phyloP scores from a whole-genome alignment of 345 rosid genomes.

The Rhodomyrtus tomentosa region DNA sequence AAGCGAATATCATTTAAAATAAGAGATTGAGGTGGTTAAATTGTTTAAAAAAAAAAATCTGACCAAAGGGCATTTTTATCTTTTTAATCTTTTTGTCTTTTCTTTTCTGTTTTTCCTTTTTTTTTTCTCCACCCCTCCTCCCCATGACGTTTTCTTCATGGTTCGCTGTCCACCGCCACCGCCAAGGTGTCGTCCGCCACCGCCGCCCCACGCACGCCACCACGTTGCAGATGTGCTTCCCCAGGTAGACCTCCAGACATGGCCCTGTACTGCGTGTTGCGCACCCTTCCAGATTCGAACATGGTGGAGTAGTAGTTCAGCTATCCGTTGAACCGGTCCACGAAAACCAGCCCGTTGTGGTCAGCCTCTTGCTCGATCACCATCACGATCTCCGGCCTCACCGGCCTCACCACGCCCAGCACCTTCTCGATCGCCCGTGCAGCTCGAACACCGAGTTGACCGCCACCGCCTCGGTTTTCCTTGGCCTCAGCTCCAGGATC shows the following conservation, averaged over 20 bases:
- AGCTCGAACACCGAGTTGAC: slow-evolving; percentile 81
- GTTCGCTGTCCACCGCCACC: too few species aligned
- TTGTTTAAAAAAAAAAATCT: too few species aligned
- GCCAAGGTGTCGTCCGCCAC: too few species aligned
- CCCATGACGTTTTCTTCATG: too few species aligned
- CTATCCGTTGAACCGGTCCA: slow-evolving; percentile 79
- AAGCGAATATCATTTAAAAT: too few species aligned
- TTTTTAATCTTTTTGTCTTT: too few species aligned
- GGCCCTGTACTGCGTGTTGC: slow-evolving; percentile 36
- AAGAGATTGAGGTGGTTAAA: too few species aligned
- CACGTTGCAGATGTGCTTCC: slow-evolving; percentile 78
- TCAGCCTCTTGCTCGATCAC: slow-evolving; percentile 80
- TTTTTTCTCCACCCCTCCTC: too few species aligned
- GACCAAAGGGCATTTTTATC: too few species aligned
- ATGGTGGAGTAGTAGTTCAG: slow-evolving; percentile 70
- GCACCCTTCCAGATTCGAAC: slow-evolving; percentile 72
- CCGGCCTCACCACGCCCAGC: slow-evolving; percentile 38
- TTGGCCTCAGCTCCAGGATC: slow-evolving; percentile 49
- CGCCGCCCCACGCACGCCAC: slow-evolving; percentile 77
- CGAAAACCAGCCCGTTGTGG: slow-evolving; percentile 62
- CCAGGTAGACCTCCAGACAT: slow-evolving; percentile 77
- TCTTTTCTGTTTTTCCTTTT: too few species aligned
- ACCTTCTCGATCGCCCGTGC: slow-evolving; percentile 61
- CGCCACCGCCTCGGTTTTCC: slow-evolving; percentile 53
- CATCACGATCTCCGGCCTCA: slow-evolving; percentile 64